Base-by-base conservation (phyloP, 116 monocot species). In the Papilionanthe hybrid region DNA sequence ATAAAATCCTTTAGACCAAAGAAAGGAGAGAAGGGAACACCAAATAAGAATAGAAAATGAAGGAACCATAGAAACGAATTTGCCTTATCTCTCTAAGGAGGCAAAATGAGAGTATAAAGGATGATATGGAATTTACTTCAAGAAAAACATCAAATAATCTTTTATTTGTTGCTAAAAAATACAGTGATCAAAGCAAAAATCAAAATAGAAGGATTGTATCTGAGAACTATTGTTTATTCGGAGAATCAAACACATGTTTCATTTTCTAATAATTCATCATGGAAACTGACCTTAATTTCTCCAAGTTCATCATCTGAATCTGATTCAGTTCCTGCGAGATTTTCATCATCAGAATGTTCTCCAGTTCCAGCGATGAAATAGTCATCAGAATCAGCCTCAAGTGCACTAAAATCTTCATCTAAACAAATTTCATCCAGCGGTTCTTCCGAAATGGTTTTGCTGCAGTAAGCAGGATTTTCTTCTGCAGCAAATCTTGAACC, bases 261-360 rank as follows among this genome's bases (percentile, higher is more conserved):
- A 55, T 15, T 13, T 71, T 71, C 77, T 11, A 48, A 47, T 47
- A 77, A 42, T 42, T 49, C 72, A 63, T 78, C 47, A 58, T 80
- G 65, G 9, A 37, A 69, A 32, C 17, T 7, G 37, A 56, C 17
- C 72, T 22, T 72, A 15, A 20, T 43, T 44, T 57, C 25, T 44
- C 13, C 42, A 32, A 56, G 55, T 72, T 82, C 78, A 41, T 22
- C 71, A 42, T 78, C 71, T 77, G 79, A 83, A 77, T 86, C 60
- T 42, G 50, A n/a, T 77, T 80, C 81, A 37, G 75, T 20, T 30
- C n/a, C 76, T 76, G 76, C 28, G n/a, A 73, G 18, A 15, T 50
- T 17, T 30, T 49, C 72, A 78, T 49, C 49, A 81, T 78, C 79
- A 77, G 42, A 81, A 68, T 77, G 48, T 53, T 42, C 0, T 73